Base-by-base conservation (phyloP, 2,329 filamentous ascomycete species). In the Fusarium caatingaense region DNA sequence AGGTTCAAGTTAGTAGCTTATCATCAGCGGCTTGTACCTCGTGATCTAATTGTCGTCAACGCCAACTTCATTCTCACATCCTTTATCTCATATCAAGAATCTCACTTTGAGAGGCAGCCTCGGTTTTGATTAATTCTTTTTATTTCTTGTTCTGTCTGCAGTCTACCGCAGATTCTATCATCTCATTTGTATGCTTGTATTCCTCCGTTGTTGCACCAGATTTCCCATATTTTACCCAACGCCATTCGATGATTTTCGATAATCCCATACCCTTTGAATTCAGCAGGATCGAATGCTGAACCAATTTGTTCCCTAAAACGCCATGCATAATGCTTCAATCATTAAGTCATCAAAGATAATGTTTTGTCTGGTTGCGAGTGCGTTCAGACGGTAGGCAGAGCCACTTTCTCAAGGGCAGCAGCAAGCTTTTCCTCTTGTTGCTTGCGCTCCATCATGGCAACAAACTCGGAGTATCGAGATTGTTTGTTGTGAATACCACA, bases 401-500 rank as follows among this genome's bases (percentile, higher is more conserved):
- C 71, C 23, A 74, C 74, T 66, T 76, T 69, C 50, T 76, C 72
- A 15, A 76, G 70, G n/a, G 74, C 74, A 34, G 73, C 72, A n/a
- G 76, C 65, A 27, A 76, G 68, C 56, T 78, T 74, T 55, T 78
- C 74, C 69, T 89, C 87, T 72, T 90, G 85, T 69, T 86, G 84
- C 84, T 93, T 91, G 77, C 86, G 83, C 78, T 93, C 91, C 80
- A 92, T 88, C 66, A 93, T 89, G 75, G 87, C 86, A 59, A 97
- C 83, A 81, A 92, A 98, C 82, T 94, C 90, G 13, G 94, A 92
- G 77, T 98, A 99, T 74, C 94, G 91, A 62, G 93, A 97, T 80
- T 94, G 91, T 82, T 96, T 97, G 86, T 98, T 98, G 88, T 99
- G 96, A 78, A 99, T 98, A 49, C 96, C 96, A 80, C 96, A 99